Evolutionary conservation across 345 rosid genomes (phyloP), one percentile per base, ranked within the genome.

Genomic region (Eucalyptus pauciflora): DNA sequence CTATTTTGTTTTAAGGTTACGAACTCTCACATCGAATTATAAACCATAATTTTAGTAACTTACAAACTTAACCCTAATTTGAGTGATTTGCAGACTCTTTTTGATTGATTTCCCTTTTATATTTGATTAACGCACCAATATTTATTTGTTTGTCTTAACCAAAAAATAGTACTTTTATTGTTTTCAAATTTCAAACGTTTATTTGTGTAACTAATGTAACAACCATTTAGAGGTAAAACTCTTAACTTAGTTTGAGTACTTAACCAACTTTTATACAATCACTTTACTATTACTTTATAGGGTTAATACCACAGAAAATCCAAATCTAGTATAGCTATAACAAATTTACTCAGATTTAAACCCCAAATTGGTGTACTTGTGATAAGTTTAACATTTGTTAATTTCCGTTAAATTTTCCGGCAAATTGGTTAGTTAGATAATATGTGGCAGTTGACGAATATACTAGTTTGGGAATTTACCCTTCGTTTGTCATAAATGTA

Each of bases 321-420:
- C 0, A 52, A 52, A 17, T 52, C 0, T 7, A 9, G 10, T 52
- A 52, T 0, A 52, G 0, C 2, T 52, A 1, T 17, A 3, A 51
- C 1, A 51, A 51, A 51, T 51, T 51, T 51, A 51, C 22, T 17
- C 14, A 49, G 11, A 49, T 12, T 12, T 49, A 49, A 49, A 48
- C 2, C 24, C 10, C 10, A 52, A 18, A 52, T 52, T 52, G 9
- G 24, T 52, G 10, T 52, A 52, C 0, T 52, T 52, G 9, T 17
- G 4, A 52, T 17, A 52, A 52, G 56, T 52, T 52, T 52, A 52
- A 2, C 1, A 52, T 52, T 52, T 52, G 15, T 7, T 52, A 52
- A 6, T 52, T 52, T 52, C 1, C 2, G 0, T 52, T 52, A 17
- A 52, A 52, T 52, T 52, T 52, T 51, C 1, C 0, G 0, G 24